Percentiles rank a stretch among this genome's conserved stretches.
Evolutionary conservation across 1,284 basidiomycete species (phyloP).

Genomic region (Amylostereum areolatum): DNA sequence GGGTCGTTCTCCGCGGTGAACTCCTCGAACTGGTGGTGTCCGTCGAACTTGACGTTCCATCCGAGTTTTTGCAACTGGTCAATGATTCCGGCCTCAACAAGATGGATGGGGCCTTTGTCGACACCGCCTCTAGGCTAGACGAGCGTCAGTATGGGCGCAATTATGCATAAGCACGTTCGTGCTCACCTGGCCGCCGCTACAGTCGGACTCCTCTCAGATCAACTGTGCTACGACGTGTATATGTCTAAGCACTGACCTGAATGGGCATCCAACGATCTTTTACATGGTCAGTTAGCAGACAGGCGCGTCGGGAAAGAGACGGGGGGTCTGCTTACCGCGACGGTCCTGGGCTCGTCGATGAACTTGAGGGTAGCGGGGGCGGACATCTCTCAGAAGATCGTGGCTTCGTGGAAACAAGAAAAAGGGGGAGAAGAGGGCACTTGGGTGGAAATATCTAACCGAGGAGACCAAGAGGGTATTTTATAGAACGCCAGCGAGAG

Average conservation of each 20-base stretch:
- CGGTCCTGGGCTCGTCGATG: constrained; percentile 62
- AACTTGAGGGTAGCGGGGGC: constrained; percentile 34
- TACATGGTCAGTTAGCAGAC: constrained; percentile 2
- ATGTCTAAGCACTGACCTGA: constrained; percentile 44
- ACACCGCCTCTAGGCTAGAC: constrained; percentile 71
- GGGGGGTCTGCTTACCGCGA: constrained; percentile 65
- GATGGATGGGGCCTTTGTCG: constrained; percentile 85
- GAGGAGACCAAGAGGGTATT: too few relatives aligned
- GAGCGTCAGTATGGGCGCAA: constrained; percentile 7
- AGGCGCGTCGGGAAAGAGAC: constrained; percentile 15
- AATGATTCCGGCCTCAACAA: constrained; percentile 81
- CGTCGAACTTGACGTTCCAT: constrained; percentile 86
- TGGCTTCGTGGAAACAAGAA: too few relatives aligned
- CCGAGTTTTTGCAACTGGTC: constrained; percentile 76
- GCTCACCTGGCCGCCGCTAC: constrained; percentile 52
- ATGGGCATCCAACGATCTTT: constrained; percentile 71
- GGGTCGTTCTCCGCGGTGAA: constrained; percentile 66
- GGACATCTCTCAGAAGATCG: too few relatives aligned
- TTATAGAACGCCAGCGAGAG: too few relatives aligned
- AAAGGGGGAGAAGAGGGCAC: too few relatives aligned
- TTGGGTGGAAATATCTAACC: too few relatives aligned
- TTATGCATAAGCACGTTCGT: constrained; percentile 2
- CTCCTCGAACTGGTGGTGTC: constrained; percentile 84
- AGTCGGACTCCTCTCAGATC: background rate
- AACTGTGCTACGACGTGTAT: background rate